Conservation (phyloP, 2,329 filamentous ascomycete species). For the Coleophoma cylindrospora region DNA sequence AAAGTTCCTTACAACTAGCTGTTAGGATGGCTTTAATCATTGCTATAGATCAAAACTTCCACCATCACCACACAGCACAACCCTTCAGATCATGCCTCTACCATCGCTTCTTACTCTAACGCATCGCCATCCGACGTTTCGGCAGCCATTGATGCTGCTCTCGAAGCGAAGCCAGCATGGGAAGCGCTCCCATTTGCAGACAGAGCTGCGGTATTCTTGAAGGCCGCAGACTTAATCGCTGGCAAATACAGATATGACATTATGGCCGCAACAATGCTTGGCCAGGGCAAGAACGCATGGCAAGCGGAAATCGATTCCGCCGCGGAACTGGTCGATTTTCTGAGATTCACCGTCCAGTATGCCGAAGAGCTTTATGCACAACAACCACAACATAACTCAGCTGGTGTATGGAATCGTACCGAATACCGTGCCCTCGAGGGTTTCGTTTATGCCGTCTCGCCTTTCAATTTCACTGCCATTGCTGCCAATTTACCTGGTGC, state of each 20-base stretch:
- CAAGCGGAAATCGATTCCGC: constrained; percentile 98
- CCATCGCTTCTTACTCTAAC: constrained; percentile 79
- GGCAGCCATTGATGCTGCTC: constrained; percentile 75
- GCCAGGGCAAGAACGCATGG: constrained; percentile 98
- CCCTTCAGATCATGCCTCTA: constrained; percentile 72
- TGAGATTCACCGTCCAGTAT: constrained; percentile 92
- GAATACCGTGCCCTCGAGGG: constrained; percentile 89
- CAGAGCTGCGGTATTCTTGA: constrained; percentile 88
- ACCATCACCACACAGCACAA: constrained; percentile 69
- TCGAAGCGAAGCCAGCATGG: constrained; percentile 84
- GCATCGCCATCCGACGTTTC: constrained; percentile 73
- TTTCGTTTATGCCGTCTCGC: constrained; percentile 90
- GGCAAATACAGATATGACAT: constrained; percentile 95
- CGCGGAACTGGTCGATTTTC: constrained; percentile 87
- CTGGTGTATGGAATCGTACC: constrained; percentile 86
- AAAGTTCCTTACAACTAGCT: not conserved
- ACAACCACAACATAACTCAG: constrained; percentile 78
- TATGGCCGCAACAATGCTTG: constrained; percentile 93
- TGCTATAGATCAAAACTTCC: constrained; percentile 57
- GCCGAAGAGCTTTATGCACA: constrained; percentile 85
- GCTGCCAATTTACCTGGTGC: constrained; percentile 80
- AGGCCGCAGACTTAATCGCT: constrained; percentile 86
- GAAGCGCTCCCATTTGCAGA: constrained; percentile 83
- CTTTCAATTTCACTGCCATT: constrained; percentile 97
- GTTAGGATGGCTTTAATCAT: constrained; percentile 1